These are phyloP conservation scores for Rhododendron molle DNA, from an alignment of 148 eudicot species.

Conservation along the genomic window DNA sequence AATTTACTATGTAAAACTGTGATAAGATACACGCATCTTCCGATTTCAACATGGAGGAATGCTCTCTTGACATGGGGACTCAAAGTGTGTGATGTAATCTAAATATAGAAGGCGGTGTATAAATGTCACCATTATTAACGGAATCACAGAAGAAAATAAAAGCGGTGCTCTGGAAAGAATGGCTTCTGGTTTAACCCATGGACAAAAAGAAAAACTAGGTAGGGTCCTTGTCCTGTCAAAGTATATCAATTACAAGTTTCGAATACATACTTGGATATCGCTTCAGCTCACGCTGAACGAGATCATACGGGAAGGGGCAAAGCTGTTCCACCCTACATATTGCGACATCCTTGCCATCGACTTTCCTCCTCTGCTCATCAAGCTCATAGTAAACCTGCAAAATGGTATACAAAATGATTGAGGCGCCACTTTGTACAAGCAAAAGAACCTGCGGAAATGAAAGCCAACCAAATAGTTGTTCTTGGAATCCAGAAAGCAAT, in stretches of 20 bases:
- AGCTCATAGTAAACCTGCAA: slow-evolving; percentile 91
- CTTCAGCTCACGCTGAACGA: slow-evolving; percentile 76
- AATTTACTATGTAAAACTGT: neutral
- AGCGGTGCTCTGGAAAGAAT: neutral
- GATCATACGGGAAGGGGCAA: slow-evolving; percentile 93
- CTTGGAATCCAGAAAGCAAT: neutral
- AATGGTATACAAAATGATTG: neutral
- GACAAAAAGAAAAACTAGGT: neutral
- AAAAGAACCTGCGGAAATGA: neutral
- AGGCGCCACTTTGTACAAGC: neutral
- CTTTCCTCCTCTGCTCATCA: slow-evolving; percentile 71
- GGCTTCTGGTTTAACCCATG: neutral
- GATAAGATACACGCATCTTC: neutral
- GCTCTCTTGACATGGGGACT: neutral
- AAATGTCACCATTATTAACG: neutral
- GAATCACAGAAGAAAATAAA: neutral
- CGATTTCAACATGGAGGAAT: neutral
- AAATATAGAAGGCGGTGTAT: neutral
- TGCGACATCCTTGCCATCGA: slow-evolving; percentile 57
- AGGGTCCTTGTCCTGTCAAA: neutral
- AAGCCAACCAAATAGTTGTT: neutral
- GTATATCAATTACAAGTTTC: neutral
- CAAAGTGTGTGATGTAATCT: neutral
- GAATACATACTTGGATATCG: slow-evolving; percentile 84
- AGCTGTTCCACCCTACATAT: slow-evolving; percentile 92